Evolutionary conservation across 768 basidiomycete genomes (phyloP).

Genomic region (Coprinellus micaceus): DNA sequence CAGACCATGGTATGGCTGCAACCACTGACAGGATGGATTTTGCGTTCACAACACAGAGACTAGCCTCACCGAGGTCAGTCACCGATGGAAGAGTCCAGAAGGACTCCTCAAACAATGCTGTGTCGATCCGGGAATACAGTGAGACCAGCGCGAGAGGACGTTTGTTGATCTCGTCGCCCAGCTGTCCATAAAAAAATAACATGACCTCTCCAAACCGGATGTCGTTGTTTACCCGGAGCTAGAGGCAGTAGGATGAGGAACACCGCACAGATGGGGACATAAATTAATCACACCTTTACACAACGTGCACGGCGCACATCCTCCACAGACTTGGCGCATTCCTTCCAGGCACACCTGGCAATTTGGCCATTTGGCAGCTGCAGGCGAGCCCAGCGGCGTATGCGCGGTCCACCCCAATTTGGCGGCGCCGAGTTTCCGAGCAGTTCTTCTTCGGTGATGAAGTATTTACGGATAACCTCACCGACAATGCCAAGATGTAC

Average conservation of each 20-base stretch:
- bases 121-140: neutral
- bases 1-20: neutral
- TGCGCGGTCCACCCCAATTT: constrained; percentile 11
- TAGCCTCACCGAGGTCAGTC: neutral
- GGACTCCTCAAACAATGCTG: neutral
- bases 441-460: neutral
- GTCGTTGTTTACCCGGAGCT: neutral
- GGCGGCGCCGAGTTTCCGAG: neutral
- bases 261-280: neutral
- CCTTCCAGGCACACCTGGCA: constrained; percentile 27
- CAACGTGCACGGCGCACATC: neutral
- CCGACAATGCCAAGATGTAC: neutral
- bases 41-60: neutral
- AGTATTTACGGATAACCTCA: neutral
- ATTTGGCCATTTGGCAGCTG: constrained; percentile 30
- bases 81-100: neutral
- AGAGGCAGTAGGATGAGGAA: neutral
- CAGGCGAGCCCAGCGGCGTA: constrained; percentile 25
- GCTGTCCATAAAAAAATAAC: neutral
- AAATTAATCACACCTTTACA: neutral
- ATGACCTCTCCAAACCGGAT: neutral
- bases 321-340: constrained; percentile 1
- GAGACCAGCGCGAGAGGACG: neutral
- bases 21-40: neutral
- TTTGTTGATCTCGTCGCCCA: neutral